phyloP scores from a whole-genome alignment of 2,329 filamentous ascomycete species.

The Aspergillus japonicus region DNA sequence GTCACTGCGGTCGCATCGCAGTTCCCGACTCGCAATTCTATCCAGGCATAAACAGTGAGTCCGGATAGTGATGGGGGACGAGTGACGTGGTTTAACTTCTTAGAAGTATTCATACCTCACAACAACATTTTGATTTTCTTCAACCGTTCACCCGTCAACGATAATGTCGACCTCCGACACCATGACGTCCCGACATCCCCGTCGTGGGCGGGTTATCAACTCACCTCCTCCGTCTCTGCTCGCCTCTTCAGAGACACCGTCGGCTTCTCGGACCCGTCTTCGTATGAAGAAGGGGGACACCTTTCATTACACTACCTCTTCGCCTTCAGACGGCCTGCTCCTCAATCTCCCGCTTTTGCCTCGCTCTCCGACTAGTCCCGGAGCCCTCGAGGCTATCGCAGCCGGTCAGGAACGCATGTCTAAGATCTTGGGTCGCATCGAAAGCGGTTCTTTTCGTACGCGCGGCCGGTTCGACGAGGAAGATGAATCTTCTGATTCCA shows the following conservation, averaged over 20 bases:
- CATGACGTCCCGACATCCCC: conserved; percentile 16
- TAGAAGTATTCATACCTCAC: neutral
- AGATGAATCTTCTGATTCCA: conserved; percentile 60
- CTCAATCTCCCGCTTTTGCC: conserved; percentile 52
- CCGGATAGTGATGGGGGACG: neutral
- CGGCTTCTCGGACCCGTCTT: conserved; percentile 33
- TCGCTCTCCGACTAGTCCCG: conserved; percentile 59
- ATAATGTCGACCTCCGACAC: conserved; percentile 13
- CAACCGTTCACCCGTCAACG: neutral
- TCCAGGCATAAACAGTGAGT: neutral
- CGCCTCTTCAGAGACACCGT: conserved; percentile 21
- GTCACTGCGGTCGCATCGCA: neutral
- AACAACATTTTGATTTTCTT: neutral
- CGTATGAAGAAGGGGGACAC: conserved; percentile 70
- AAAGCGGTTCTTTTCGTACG: conserved; percentile 56
- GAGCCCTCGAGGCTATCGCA: conserved; percentile 64
- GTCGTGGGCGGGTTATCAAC: conserved; percentile 37
- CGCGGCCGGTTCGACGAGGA: conserved; percentile 47
- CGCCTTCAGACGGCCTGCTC: conserved; percentile 41
- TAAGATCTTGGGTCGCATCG: conserved; percentile 64
- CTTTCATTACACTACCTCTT: conserved; percentile 49
- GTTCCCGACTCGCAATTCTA: neutral
- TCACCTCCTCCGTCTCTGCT: conserved; percentile 28
- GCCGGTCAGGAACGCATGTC: conserved; percentile 68
- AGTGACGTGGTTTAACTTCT: neutral